Conservation (phyloP, 306 rosid species). For the Lathyrus aphaca region DNA sequence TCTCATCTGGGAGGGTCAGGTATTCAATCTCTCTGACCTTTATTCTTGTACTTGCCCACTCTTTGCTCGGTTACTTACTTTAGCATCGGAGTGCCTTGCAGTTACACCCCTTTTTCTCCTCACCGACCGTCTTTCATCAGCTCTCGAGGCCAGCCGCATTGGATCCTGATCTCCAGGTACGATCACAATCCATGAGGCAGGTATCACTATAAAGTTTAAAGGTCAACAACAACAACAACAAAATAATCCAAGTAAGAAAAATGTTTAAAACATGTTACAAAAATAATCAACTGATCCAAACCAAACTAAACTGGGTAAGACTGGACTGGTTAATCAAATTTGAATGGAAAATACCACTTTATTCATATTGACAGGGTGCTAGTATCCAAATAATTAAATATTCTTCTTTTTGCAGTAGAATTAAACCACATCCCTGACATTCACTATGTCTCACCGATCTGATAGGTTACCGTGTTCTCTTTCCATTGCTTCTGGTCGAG, state of each 20-base stretch:
- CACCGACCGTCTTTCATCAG: too few species aligned
- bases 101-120: too few species aligned
- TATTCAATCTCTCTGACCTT: too few species aligned
- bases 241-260: background rate
- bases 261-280: background rate
- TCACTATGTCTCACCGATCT: slow-evolving; percentile 40
- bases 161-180: too few species aligned
- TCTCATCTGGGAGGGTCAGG: too few species aligned
- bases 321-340: background rate
- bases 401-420: background rate
- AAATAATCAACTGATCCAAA: background rate
- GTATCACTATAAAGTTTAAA: slow-evolving; percentile 7
- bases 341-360: background rate
- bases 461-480: slow-evolving; percentile 51
- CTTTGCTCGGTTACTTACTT: too few species aligned
- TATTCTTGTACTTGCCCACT: too few species aligned
- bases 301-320: background rate
- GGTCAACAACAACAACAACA: slow-evolving; percentile 5
- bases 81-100: too few species aligned
- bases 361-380: background rate
- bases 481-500: slow-evolving; percentile 61
- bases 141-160: too few species aligned
- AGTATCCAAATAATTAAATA: background rate
- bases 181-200: background rate
- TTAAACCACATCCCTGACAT: slow-evolving; percentile 3